Evolutionary conservation across 2,329 filamentous ascomycete species (phyloP).

Genomic region (Colletotrichum sp.): DNA sequence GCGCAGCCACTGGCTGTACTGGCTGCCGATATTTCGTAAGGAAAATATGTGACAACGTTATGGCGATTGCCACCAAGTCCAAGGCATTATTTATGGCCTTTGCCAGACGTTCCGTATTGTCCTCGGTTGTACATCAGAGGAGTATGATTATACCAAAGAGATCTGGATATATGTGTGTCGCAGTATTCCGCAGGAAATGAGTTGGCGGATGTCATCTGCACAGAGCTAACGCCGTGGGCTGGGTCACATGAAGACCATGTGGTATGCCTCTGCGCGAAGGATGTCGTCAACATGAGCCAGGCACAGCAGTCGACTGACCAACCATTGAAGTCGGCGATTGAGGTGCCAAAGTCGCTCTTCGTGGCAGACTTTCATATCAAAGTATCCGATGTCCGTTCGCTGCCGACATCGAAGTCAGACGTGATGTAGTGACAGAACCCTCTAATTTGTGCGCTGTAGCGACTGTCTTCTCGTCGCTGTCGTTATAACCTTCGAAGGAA

Average conservation of each 20-base stretch:
- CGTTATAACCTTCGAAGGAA: fast-evolving
- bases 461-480: neutral
- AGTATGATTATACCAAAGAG: neutral
- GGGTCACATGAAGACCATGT: too few species aligned
- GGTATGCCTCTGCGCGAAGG: neutral
- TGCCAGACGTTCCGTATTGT: neutral
- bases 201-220: too few species aligned
- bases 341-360: neutral
- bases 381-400: neutral
- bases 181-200: too few species aligned
- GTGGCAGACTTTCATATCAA: fast-evolving
- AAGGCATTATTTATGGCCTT: neutral
- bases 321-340: neutral
- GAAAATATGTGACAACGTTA: neutral
- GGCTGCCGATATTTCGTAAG: too few species aligned
- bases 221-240: too few species aligned
- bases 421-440: too few species aligned
- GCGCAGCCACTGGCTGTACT: too few species aligned
- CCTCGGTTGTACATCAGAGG: neutral
- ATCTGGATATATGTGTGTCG: too few species aligned
- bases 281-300: neutral
- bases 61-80: neutral
- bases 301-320: neutral
- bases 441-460: neutral
- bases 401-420: neutral